These are phyloP conservation scores for Acorus gramineus DNA, from an alignment of 106 monocot species.

Conservation along the genomic window DNA sequence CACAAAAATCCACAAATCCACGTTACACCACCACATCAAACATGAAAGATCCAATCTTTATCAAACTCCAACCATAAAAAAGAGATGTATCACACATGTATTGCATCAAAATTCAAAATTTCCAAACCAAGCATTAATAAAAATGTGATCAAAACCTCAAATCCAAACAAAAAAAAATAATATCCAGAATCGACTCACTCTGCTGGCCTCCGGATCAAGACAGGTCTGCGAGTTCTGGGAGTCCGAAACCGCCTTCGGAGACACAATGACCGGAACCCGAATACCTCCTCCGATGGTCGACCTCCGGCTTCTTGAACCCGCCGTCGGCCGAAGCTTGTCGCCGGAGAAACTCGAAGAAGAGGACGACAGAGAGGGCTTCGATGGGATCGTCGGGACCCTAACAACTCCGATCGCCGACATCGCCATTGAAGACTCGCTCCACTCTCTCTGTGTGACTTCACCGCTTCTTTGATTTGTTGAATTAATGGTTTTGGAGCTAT, in stretches of 20 bases:
- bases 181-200: constrained; percentile 18
- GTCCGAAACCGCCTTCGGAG: constrained; percentile 70
- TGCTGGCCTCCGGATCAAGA: constrained; percentile 72
- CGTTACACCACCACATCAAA: too few relatives aligned
- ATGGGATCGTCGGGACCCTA: not conserved
- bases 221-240: constrained; percentile 67
- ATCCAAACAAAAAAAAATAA: not conserved
- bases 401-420: constrained; percentile 5
- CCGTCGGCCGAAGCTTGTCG: constrained; percentile 9
- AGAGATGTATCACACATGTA: too few relatives aligned
- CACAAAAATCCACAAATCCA: too few relatives aligned
- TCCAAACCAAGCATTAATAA: too few relatives aligned
- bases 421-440: not conserved
- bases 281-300: not conserved
- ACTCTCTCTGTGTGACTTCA: not conserved
- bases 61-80: too few relatives aligned
- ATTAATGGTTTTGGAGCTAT: too few relatives aligned
- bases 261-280: constrained; percentile 34
- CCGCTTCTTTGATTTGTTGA: not conserved
- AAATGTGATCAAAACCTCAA: not conserved
- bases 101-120: too few relatives aligned
- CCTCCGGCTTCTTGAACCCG: not conserved
- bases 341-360: constrained; percentile 39
- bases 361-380: constrained; percentile 2
- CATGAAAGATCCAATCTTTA: too few relatives aligned